These are phyloP conservation scores for Fusarium poae DNA, from an alignment of 2,329 filamentous ascomycete genomes.

Conservation along the genomic window DNA sequence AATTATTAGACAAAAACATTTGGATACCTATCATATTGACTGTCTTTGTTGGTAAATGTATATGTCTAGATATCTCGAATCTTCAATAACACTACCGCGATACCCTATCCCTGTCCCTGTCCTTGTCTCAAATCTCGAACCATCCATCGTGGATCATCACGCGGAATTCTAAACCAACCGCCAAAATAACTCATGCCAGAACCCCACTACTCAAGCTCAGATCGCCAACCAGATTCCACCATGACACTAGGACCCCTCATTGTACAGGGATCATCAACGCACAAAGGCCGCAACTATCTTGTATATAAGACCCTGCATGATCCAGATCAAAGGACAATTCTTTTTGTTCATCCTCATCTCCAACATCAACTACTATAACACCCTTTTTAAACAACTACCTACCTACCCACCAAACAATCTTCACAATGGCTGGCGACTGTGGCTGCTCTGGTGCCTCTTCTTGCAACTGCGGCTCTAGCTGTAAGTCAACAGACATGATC, in stretches of 20 bases:
- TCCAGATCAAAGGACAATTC: slow-evolving; percentile 14
- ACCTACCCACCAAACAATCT: slow-evolving; percentile 27
- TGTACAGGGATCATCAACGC: slow-evolving; percentile 31
- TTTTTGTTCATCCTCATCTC: slow-evolving; percentile 14
- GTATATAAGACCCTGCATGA: slow-evolving; percentile 48
- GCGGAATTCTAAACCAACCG: slow-evolving; percentile 30
- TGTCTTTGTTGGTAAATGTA: no score
- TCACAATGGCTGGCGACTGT: slow-evolving; percentile 56
- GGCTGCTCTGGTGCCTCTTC: slow-evolving; percentile 54
- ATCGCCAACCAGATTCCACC: slow-evolving; percentile 37
- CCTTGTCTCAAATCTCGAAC: slow-evolving; percentile 29
- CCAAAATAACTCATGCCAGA: slow-evolving; percentile 45
- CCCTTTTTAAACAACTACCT: slow-evolving; percentile 16
- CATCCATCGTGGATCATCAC: slow-evolving; percentile 31
- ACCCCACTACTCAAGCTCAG: slow-evolving; percentile 31
- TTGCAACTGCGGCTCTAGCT: slow-evolving; percentile 56
- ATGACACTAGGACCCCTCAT: slow-evolving; percentile 29
- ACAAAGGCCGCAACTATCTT: slow-evolving; percentile 35
- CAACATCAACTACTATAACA: slow-evolving; percentile 6
- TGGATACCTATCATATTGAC: rapidly evolving
- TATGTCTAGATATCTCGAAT: slow-evolving; percentile 1
- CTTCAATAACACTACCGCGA: slow-evolving; percentile 5
- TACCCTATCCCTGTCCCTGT: slow-evolving; percentile 24
- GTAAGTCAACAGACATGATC: slow-evolving; percentile 43
- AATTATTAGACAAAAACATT: rapidly evolving